Evolutionary conservation across 1,284 basidiomycete genomes (phyloP), one percentile per base, ranked within the genome.

Genomic region (Kwoniella shivajii): DNA sequence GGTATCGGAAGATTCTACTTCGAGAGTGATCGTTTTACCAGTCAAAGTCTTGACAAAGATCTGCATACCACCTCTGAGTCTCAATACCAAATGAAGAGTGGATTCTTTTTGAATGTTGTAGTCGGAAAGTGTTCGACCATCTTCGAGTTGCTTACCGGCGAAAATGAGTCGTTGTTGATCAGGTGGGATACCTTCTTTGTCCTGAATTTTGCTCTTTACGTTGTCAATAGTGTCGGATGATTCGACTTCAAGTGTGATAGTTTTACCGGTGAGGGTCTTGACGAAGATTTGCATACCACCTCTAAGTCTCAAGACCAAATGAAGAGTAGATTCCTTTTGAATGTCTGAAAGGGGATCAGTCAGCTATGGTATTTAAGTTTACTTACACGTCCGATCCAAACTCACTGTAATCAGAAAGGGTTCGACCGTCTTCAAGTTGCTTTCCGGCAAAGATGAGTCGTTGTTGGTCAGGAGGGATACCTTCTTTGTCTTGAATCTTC

Each of bases 291-390:
- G 78, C 78, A 98, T 92, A 61, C 94, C 94, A 69, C 94, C 92
- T 81, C 92, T 90, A 69, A 96, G 89, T 85, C 92, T 90, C 76
- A 96, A 88, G 65, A 96, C 92, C 64, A 96, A 83, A 82, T 97
- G 94, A 65, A 97, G 88, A 26, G 94, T 97, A 14, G 90, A 92
- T 82, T 97, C 94, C 84, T 97, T 97, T 84, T 98, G 94, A 80
- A 95, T 95, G 83, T 94, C 69, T 71, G 68, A 78, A 34, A 39
- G 26, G 26, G 6, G 9, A n/a, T 14, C 14, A 26, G 57, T 59
- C 42, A 59, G 57, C 33, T 45, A 14, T 4, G 16, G 18, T 24
- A 3, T 13, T 14, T 7, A 13, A 26, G 11, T 24, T 9, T 18
- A n/a, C 22, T 18, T 14, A 16, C 18, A 24, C 18, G 13, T 11